Conservation (phyloP, 805 yeast genomes). For the Yamadazyma ubonensis region DNA sequence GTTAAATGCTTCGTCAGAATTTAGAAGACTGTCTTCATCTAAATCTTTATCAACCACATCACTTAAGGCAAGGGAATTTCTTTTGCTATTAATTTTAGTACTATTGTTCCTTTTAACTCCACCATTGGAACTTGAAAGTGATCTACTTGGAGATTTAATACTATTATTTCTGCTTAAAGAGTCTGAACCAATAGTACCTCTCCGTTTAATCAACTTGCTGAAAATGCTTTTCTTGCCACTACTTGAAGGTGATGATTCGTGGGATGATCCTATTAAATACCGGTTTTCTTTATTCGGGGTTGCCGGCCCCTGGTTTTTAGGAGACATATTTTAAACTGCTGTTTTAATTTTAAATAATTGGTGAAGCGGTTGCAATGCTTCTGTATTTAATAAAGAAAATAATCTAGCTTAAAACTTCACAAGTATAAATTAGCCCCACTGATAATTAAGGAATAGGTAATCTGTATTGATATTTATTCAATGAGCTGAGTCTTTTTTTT, state of each 20-base stretch:
- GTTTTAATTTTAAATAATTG: neutral
- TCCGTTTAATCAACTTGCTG: constrained; percentile 12
- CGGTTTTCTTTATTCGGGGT: neutral
- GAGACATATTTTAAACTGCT: constrained; percentile 1
- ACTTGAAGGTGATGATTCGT: neutral
- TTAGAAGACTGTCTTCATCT: constrained; percentile 20
- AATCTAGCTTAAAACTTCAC: too few species aligned
- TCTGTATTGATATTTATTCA: too few species aligned
- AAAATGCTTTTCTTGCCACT: constrained; percentile 12
- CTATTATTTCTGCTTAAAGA: neutral
- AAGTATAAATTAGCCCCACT: too few species aligned
- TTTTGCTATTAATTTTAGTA: neutral
- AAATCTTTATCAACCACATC: constrained; percentile 17
- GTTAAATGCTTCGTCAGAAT: constrained; percentile 22
- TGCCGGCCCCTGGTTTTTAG: neutral
- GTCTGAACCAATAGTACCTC: constrained; percentile 1
- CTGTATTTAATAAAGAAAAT: too few species aligned
- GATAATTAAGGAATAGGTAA: too few species aligned
- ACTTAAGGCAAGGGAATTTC: neutral
- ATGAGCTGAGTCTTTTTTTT: neutral
- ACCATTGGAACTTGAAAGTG: neutral
- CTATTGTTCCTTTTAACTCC: neutral
- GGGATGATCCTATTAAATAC: neutral
- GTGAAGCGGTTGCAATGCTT: too few species aligned
- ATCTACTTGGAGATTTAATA: neutral